Base-by-base conservation (phyloP, 2,329 filamentous ascomycete species). In the Nigrograna mackinnonii region DNA sequence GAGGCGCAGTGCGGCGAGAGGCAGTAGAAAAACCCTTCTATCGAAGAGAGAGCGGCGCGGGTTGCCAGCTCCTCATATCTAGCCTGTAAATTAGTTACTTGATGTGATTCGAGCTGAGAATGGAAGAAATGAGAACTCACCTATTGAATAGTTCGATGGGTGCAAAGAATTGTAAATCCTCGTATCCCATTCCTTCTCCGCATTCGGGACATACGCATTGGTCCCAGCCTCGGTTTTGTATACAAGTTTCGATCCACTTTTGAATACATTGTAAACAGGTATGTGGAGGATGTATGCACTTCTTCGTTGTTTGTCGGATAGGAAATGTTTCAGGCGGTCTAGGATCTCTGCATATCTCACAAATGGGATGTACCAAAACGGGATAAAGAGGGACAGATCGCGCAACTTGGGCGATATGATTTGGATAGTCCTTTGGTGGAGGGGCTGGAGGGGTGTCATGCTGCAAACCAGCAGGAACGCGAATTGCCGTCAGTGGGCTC, bases 191-290 rank as follows among this genome's bases (percentile, higher is more conserved):
- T 0, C 18, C 11, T 37, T 62, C 55, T 3, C 53, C 52, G 31
- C 63, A 67, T 39, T 67, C 63, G 0, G 60, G 61, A 50, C 63
- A 67, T 5, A 47, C 48, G 19, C 52, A 59, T 13, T 44, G 41
- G 11, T 53, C 50, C 39, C 49, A 51, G 4, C 56, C 49, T 20
- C 41, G 46, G 3, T 36, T 49, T 13, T 50, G 46, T 22, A 59
- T 47, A 36, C 54, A 55, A 9, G 43, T 44, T n/a, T 55, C 48
- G 2, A 67, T 47, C 53, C 60, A 62, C 1, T 40, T 32, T 37
- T 59, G 50, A 21, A 66, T 43, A 21, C 63, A 67, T 4, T 44
- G 41, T 14, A 47, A 42, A 32, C 63, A 67, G 18, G 57, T 58
- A 5, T 59, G 50, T 19, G 58, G 49, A n/a, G 58, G 50, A 35